Percentiles rank a stretch among this genome's conserved stretches.
Conservation (phyloP, 2,329 filamentous ascomycete genomes). For the Pseudogymnoascus sp. region DNA sequence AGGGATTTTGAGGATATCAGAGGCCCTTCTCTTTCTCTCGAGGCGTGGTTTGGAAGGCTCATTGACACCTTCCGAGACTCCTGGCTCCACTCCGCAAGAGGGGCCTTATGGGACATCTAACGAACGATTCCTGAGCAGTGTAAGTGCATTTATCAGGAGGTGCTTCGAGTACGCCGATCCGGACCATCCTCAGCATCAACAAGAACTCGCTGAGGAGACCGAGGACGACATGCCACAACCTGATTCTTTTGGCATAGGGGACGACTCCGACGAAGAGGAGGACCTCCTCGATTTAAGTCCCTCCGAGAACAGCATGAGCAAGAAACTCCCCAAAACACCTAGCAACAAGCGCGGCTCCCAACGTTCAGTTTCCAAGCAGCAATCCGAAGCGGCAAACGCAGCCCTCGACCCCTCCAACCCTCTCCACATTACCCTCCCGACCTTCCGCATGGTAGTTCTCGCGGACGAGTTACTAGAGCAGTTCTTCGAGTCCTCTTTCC, state of each 20-base stretch:
- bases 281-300: conserved; percentile 52
- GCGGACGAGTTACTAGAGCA: conserved; percentile 92
- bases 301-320: conserved; percentile 32
- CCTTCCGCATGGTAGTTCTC: conserved; percentile 96
- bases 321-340: conserved; percentile 22
- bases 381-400: conserved; percentile 72
- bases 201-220: conserved; percentile 25
- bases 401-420: conserved; percentile 90
- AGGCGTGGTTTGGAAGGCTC: conserved; percentile 74
- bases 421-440: conserved; percentile 89
- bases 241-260: conserved; percentile 65
- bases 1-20: conserved; percentile 88
- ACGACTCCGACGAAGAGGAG: conserved; percentile 54
- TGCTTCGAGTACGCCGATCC: conserved; percentile 98
- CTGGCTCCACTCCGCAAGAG: conserved; percentile 18
- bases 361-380: conserved; percentile 48
- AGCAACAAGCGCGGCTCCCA: conserved; percentile 25
- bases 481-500: conserved; percentile 95
- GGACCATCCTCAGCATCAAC: conserved; percentile 60
- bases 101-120: conserved; percentile 54
- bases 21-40: conserved; percentile 86
- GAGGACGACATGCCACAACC: conserved; percentile 33
- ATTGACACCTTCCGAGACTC: conserved; percentile 33
- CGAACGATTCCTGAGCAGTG: conserved; percentile 82
- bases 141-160: conserved; percentile 88